A percentile compares a stretch with the other conserved stretches of the same genome.
Conservation (phyloP, 83 land plant species). For the Picea mariana region DNA sequence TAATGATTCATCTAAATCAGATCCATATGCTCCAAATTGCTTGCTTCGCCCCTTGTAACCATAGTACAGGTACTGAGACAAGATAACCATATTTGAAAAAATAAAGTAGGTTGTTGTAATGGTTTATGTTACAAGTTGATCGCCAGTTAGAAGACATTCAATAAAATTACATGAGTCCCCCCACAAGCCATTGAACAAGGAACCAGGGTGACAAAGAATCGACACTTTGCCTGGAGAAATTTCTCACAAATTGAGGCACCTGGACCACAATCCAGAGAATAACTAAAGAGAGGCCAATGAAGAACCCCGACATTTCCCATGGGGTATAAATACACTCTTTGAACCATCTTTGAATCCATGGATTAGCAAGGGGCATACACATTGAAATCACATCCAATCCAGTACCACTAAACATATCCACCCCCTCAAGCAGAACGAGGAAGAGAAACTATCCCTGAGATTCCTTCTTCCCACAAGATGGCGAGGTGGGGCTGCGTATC, state of each 20-base stretch:
- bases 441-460: no score
- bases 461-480: no score
- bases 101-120: slow-evolving; percentile 44
- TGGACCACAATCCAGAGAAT: slow-evolving; percentile 41
- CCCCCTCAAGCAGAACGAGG: no score
- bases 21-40: slow-evolving; percentile 16
- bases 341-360: slow-evolving; percentile 31
- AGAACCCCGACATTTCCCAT: slow-evolving; percentile 36
- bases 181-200: slow-evolving; percentile 47
- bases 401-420: not conserved
- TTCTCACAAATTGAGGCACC: slow-evolving; percentile 39
- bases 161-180: slow-evolving; percentile 42
- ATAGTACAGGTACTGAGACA: slow-evolving; percentile 44
- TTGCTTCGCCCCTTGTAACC: slow-evolving; percentile 10
- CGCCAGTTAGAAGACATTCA: slow-evolving; percentile 46
- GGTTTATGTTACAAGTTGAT: slow-evolving; percentile 41
- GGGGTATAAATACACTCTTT: slow-evolving; percentile 29
- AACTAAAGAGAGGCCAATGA: slow-evolving; percentile 34
- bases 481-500: not conserved
- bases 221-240: slow-evolving; percentile 24
- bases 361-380: not conserved
- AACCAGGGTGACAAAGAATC: slow-evolving; percentile 49
- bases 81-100: slow-evolving; percentile 32
- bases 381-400: not conserved
- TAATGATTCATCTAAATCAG: slow-evolving; percentile 28